These are phyloP conservation scores for Patellaria atrata DNA, from an alignment of 495 filamentous ascomycete genomes.

Conservation along the genomic window DNA sequence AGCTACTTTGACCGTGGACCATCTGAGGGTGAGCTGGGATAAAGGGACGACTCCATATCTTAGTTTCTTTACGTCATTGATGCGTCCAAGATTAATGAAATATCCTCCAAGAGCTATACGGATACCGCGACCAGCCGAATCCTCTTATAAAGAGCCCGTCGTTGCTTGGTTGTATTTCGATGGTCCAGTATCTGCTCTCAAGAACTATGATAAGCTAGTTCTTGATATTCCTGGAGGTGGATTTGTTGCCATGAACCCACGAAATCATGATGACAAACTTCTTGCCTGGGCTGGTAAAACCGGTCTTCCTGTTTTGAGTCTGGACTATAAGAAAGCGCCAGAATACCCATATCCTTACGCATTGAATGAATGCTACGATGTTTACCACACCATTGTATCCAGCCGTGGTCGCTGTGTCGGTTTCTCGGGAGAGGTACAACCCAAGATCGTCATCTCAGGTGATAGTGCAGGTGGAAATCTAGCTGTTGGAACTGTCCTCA, in stretches of 20 bases:
- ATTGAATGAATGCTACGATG: conserved; percentile 91
- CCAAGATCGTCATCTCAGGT: conserved; percentile 68
- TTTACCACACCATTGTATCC: conserved; percentile 66
- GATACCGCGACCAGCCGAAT: conserved; percentile 64
- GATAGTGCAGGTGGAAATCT: conserved; percentile 91
- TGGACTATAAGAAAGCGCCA: conserved; percentile 90
- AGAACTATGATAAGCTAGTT: conserved; percentile 64
- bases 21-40: conserved; percentile 89
- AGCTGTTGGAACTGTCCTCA: conserved; percentile 65
- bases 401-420: conserved; percentile 71
- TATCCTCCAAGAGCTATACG: conserved; percentile 69
- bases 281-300: conserved; percentile 77
- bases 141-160: conserved; percentile 68
- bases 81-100: conserved; percentile 63
- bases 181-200: conserved; percentile 62
- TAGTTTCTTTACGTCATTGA: conserved; percentile 46
- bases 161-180: conserved; percentile 90
- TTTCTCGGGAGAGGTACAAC: conserved; percentile 53
- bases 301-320: conserved; percentile 69
- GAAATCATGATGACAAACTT: conserved; percentile 83
- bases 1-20: conserved; percentile 73
- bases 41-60: conserved; percentile 80
- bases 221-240: conserved; percentile 89
- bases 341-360: conserved; percentile 93
- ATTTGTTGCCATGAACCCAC: conserved; percentile 87